Evolutionary conservation across 495 filamentous ascomycete genomes (phyloP).

Genomic region (Friedmanniomyces endolithicus): DNA sequence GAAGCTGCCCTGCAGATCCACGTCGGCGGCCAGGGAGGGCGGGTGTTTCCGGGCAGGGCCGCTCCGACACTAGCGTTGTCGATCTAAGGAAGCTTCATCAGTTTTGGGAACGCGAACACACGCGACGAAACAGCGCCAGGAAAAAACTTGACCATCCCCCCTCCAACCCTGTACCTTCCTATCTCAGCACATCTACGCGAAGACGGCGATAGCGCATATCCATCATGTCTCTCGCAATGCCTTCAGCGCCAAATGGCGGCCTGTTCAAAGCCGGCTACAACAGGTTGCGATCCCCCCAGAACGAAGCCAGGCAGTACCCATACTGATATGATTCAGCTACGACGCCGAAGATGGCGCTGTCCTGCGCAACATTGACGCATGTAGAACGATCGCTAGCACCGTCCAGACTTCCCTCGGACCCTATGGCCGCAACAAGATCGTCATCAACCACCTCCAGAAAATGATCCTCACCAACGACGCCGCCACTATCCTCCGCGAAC

Average conservation of each 20-base stretch:
- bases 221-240: constrained; percentile 86
- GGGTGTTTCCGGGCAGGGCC: too few species aligned
- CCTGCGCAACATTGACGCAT: constrained; percentile 96
- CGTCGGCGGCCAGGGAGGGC: too few species aligned
- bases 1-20: too few species aligned
- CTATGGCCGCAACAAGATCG: constrained; percentile 98
- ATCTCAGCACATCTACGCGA: neutral
- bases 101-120: too few species aligned
- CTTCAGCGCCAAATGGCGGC: constrained; percentile 68
- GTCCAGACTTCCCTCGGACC: constrained; percentile 95
- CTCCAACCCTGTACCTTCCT: neutral
- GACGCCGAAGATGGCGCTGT: constrained; percentile 98
- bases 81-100: too few species aligned
- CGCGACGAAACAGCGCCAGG: too few species aligned
- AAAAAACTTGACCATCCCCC: neutral
- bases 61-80: too few species aligned
- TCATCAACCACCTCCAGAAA: constrained; percentile 99
- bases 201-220: neutral
- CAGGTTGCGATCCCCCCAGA: constrained; percentile 47
- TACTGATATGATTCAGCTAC: constrained; percentile 46
- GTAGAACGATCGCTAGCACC: constrained; percentile 85
- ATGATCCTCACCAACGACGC: constrained; percentile 98
- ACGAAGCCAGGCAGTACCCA: neutral
- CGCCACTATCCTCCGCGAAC: constrained; percentile 89
- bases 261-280: constrained; percentile 97